phyloP scores from a whole-genome alignment of 768 basidiomycete species.

The Rhodosporidiobolus sp. region DNA sequence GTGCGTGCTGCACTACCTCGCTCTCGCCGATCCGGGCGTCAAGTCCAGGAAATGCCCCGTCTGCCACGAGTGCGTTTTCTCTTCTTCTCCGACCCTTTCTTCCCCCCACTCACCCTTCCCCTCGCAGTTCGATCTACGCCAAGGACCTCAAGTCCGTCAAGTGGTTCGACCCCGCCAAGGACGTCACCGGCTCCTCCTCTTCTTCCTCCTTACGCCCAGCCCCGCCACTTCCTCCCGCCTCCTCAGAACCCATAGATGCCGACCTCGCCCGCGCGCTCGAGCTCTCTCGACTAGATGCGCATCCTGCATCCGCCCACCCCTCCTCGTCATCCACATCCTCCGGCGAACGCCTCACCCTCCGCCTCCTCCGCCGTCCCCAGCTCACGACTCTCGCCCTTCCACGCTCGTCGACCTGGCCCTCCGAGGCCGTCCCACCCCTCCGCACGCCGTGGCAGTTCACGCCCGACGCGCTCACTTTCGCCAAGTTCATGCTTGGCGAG shows the following conservation, averaged over 20 bases:
- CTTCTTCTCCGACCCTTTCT: no score
- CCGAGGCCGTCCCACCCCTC: slow-evolving; percentile 82
- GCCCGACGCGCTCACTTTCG: slow-evolving; percentile 79
- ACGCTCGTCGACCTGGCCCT: slow-evolving; percentile 87
- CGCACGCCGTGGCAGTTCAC: slow-evolving; percentile 94
- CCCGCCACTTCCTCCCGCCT: not conserved
- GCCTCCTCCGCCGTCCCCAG: slow-evolving; percentile 85
- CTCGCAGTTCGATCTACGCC: slow-evolving; percentile 65
- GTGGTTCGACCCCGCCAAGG: slow-evolving; percentile 62
- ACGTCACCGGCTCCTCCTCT: slow-evolving; percentile 47
- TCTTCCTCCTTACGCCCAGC: not conserved
- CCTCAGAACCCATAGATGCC: slow-evolving; percentile 9
- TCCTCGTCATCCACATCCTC: not conserved
- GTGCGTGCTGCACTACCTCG: slow-evolving; percentile 56
- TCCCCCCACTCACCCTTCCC: no score
- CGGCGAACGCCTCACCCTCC: slow-evolving; percentile 62
- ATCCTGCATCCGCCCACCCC: not conserved
- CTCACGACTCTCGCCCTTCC: slow-evolving; percentile 93
- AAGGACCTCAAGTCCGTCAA: slow-evolving; percentile 88
- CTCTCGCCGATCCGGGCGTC: slow-evolving; percentile 36
- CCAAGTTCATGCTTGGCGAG: slow-evolving; percentile 95
- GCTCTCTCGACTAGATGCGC: slow-evolving; percentile 19
- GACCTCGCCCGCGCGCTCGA: slow-evolving; percentile 30
- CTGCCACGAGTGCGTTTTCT: slow-evolving; percentile 64
- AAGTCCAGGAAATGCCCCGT: slow-evolving; percentile 95